These are phyloP conservation scores for Crithidia acanthocephali DNA, from an alignment of 208 protist genomes.

Conservation along the genomic window DNA sequence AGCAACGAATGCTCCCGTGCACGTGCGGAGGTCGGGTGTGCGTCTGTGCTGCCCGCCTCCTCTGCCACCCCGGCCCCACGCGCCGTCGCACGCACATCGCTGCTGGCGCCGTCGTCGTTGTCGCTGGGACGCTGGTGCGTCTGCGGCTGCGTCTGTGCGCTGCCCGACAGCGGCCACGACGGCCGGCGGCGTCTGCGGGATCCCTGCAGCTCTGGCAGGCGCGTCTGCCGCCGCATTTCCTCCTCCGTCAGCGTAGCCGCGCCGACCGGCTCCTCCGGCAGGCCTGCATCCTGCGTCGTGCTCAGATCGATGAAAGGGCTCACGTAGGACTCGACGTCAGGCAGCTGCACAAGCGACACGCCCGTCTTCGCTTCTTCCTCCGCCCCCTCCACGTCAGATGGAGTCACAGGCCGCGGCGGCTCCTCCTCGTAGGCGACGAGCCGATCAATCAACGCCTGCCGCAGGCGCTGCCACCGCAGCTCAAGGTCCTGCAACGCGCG, in stretches of 20 bases:
- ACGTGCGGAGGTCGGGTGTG: background rate
- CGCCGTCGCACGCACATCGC: too few species aligned
- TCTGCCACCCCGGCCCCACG: background rate
- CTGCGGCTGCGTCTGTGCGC: background rate
- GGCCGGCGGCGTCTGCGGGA: background rate
- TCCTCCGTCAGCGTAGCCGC: slow-evolving; percentile 19
- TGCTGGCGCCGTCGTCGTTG: too few species aligned
- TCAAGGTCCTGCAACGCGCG: slow-evolving; percentile 52
- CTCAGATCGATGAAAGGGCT: slow-evolving; percentile 46
- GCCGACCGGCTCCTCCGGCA: slow-evolving; percentile 9
- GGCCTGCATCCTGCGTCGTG: background rate
- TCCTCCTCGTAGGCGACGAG: slow-evolving; percentile 45
- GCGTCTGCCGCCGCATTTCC: slow-evolving; percentile 26
- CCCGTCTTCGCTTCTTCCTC: background rate
- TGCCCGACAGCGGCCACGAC: background rate
- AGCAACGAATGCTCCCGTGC: background rate
- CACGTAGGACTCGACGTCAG: slow-evolving; percentile 37
- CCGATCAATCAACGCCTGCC: slow-evolving; percentile 38
- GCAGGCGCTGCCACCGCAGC: slow-evolving; percentile 49
- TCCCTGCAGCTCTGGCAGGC: slow-evolving; percentile 30
- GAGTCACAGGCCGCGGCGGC: slow-evolving; percentile 11
- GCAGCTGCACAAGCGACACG: slow-evolving; percentile 30
- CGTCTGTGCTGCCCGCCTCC: background rate
- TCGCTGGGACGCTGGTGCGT: background rate
- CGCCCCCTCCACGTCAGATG: background rate